These are phyloP conservation scores for Monosporozyma solicola DNA, from an alignment of 805 yeast species.

Conservation along the genomic window DNA sequence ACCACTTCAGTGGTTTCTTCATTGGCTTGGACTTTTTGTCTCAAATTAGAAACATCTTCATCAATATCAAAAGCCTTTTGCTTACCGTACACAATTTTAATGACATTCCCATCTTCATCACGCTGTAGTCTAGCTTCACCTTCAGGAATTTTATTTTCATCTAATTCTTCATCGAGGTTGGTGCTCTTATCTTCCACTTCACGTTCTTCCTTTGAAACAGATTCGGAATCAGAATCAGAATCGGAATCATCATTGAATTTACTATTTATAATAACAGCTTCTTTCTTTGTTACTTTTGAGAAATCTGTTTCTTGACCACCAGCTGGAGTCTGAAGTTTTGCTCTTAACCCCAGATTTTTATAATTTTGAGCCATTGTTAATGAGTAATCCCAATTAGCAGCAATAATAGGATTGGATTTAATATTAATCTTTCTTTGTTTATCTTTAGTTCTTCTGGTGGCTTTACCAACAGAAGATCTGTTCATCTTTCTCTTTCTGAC, in stretches of 20 bases:
- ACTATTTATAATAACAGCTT: slow-evolving; percentile 27
- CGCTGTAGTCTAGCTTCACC: slow-evolving; percentile 73
- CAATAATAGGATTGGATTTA: slow-evolving; percentile 70
- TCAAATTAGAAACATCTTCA: slow-evolving; percentile 26
- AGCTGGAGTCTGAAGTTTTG: slow-evolving; percentile 55
- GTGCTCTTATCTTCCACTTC: background rate
- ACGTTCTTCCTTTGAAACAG: slow-evolving; percentile 14
- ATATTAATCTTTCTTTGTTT: slow-evolving; percentile 59
- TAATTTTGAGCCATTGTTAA: slow-evolving; percentile 82
- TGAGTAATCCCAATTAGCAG: slow-evolving; percentile 80
- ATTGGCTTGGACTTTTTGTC: slow-evolving; percentile 15
- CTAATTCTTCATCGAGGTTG: slow-evolving; percentile 26
- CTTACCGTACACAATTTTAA: slow-evolving; percentile 62
- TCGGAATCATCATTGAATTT: slow-evolving; percentile 16
- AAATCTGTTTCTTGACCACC: slow-evolving; percentile 73
- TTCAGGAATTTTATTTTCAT: slow-evolving; percentile 51
- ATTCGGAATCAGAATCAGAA: slow-evolving; percentile 32
- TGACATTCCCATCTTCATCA: slow-evolving; percentile 59
- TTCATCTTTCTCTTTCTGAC: slow-evolving; percentile 84
- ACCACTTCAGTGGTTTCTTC: slow-evolving; percentile 48
- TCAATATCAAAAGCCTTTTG: slow-evolving; percentile 35
- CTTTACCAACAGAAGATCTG: slow-evolving; percentile 59
- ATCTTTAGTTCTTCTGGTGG: slow-evolving; percentile 62
- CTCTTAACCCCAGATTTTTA: slow-evolving; percentile 65
- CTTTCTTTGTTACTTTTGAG: slow-evolving; percentile 31